Evolutionary conservation across 495 filamentous ascomycete species (phyloP), one percentile per base, ranked within the genome.

Genomic region (Mytilinidion resinicola): DNA sequence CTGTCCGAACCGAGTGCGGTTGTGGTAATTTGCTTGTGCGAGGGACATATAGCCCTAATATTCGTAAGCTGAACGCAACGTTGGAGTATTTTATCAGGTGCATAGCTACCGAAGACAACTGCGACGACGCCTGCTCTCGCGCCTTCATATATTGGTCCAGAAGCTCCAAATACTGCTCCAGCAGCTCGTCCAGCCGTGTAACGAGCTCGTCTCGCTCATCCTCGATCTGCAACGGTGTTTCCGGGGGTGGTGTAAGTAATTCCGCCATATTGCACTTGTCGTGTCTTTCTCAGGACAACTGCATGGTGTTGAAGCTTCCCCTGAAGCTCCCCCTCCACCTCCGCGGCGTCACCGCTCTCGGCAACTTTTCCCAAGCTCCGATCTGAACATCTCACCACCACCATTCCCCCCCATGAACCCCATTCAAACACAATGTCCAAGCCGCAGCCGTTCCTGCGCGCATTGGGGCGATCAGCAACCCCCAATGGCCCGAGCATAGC

Each of bases 71-170:
- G n/a, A n/a, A n/a, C n/a, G n/a, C n/a, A n/a, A n/a, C n/a, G n/a
- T n/a, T n/a, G n/a, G n/a, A n/a, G n/a, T n/a, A n/a, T n/a, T n/a
- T n/a, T n/a, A n/a, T n/a, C n/a, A n/a, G 35, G 21, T 17, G 20
- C 9, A 33, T 19, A 52, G 33, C 42, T 69, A 85, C 83, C 58
- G 77, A 78, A 17, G 83, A 77, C 25, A 91, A 75, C 19, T 81
- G 69, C 21, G 70, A 66, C 37, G 73, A 73, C 10, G 93, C 73
- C 17, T 77, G 63, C 33, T 71, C 67, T 36, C 84, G 82, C 17
- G 88, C 72, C 30, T 72, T 71, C 47, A 85, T 82, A 74, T 96
- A 88, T 60, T 78, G 70, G 72, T 93, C 78, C 0, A 96, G 76
- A 5, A 89, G 78, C 52, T 70, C 35, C 12, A 95, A 79, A 69